A percentile compares a stretch with the other conserved stretches of the same genome.
Conservation (phyloP, 2,329 filamentous ascomycete species). For the Chaetomiaceae sp. region DNA sequence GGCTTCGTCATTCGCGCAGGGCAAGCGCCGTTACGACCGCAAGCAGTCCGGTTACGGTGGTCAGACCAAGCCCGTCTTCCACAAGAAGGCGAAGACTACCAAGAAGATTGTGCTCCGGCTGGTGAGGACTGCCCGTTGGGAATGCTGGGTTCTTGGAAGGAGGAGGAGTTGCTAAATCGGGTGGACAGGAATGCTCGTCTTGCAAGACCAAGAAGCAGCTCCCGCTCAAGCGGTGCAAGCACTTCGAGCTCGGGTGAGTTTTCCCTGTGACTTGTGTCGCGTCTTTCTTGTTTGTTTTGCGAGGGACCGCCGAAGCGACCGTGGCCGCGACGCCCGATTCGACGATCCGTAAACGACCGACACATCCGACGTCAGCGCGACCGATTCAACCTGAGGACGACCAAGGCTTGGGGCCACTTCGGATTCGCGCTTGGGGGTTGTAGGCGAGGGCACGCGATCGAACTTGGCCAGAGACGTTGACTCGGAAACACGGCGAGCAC, state of each 20-base stretch:
- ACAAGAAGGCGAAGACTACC: conserved; percentile 99
- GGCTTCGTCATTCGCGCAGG: conserved; percentile 54
- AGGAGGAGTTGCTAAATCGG: conserved; percentile 16
- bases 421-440: no score
- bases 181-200: conserved; percentile 67
- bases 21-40: conserved; percentile 99
- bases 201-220: conserved; percentile 99
- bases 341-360: not conserved
- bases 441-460: no score
- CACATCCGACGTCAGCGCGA: no score
- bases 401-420: no score
- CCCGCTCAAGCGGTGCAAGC: conserved; percentile 99
- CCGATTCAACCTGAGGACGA: no score
- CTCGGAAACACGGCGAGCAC: no score
- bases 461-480: no score
- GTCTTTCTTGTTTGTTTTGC: not conserved
- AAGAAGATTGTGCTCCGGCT: conserved; percentile 99
- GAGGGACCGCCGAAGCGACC: conserved; percentile 16
- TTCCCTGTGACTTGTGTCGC: not conserved
- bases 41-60: conserved; percentile 99
- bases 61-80: conserved; percentile 99
- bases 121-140: conserved; percentile 24
- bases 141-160: not conserved
- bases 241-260: conserved; percentile 96
- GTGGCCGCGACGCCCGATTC: conserved; percentile 4